Base-by-base conservation (phyloP, 768 basidiomycete species). In the Agaricus sinodeliciosus region DNA sequence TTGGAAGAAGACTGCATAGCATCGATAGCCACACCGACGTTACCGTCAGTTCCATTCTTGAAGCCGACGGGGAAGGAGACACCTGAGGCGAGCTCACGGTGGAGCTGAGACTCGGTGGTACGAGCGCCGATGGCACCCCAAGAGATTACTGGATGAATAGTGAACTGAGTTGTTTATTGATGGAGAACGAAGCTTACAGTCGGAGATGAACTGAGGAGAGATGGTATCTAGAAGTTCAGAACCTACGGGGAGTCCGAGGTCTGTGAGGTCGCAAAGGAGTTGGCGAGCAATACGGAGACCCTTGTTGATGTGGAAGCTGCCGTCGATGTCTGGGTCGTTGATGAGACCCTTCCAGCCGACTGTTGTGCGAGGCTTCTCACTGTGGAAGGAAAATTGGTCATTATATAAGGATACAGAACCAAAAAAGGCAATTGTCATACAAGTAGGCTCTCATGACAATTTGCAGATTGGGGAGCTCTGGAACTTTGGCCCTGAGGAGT, bases 1-100 rank as follows among this genome's bases (percentile, higher is more conserved):
- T 93, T 87, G 3, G 85, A 87, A 11, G 91, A 82, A 0, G 91
- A 85, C 56, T 85, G 81, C 94, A 98, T 97, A 13, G 95, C 96
- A 67, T 99, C 96, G 51, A 98, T 88, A 2, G 95, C 95, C 34
- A 98, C 91, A 0, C 80, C 72, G 45, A 97, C 85, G 54, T 82
- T 84, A 50, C 96, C 96, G 67, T 98, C 95, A 3, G 96, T 99
- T 49, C 96, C 95, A 66, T 99, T 99, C 71, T 99, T 99, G 84
- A 99, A 99, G 8, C 93, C 91, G 58, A 97, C 92, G 18, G 96
- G 94, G 85, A 96, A 98, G 48, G 94, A 96, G 22, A 90, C 86
- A 63, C 94, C 95, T 3, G 89, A 93, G 4, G 93, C 94, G 42
- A 97, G 85, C 69, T 97, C 96, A 54, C 96, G 85, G 64, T 98